A percentile compares a stretch with the other conserved stretches of the same genome.
phyloP scores from a whole-genome alignment of 2,329 filamentous ascomycete genomes.

The Macrophomina pseudophaseolina region DNA sequence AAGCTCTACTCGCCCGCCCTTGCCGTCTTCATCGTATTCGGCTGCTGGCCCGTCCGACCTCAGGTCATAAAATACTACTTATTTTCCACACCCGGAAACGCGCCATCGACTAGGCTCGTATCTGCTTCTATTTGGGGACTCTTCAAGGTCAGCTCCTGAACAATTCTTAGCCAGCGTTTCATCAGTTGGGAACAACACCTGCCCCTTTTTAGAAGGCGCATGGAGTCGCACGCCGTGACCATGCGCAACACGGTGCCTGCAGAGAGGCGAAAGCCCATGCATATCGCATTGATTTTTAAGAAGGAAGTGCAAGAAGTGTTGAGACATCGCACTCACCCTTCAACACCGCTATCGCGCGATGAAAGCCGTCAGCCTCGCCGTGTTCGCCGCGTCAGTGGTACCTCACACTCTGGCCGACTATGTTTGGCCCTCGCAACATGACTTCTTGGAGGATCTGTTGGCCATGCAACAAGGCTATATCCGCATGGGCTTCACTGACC shows the following conservation, averaged over 20 bases:
- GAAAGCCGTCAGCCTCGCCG: neutral
- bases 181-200: neutral
- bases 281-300: neutral
- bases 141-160: neutral
- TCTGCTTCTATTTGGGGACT: neutral
- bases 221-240: neutral
- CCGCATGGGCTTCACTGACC: slow-evolving; percentile 7
- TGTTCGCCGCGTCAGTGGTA: neutral
- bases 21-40: neutral
- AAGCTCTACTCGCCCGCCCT: too few relatives aligned
- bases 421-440: slow-evolving; percentile 12
- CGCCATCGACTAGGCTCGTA: neutral
- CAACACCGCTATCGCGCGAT: neutral
- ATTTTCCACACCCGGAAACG: neutral
- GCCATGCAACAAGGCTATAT: slow-evolving; percentile 11
- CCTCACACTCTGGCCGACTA: neutral
- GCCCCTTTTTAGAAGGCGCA: neutral
- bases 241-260: neutral
- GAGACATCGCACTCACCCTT: neutral
- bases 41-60: neutral
- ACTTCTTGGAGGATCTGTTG: slow-evolving; percentile 10
- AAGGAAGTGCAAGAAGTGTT: neutral
- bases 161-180: neutral
- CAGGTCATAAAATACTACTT: neutral
- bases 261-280: neutral